phyloP scores from a whole-genome alignment of 345 rosid genomes.

The Corchorus olitorius region DNA sequence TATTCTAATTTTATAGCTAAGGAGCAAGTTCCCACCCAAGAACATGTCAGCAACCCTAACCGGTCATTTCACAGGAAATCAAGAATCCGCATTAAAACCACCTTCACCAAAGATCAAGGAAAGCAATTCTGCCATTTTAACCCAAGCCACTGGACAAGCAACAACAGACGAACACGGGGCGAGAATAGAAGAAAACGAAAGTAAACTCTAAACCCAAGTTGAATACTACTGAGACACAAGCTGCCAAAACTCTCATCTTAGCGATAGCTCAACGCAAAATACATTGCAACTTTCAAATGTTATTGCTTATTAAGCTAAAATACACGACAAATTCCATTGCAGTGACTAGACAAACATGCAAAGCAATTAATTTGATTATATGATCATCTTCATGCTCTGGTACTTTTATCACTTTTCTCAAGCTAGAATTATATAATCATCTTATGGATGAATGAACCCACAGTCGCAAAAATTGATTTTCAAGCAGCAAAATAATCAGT shows the following conservation, averaged over 20 bases:
- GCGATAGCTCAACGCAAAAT: background rate
- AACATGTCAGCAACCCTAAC: background rate
- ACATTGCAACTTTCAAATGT: background rate
- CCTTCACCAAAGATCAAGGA: no score
- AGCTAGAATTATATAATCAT: background rate
- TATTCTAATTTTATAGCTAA: background rate
- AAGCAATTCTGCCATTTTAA: background rate
- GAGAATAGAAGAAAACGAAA: background rate
- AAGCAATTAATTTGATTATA: background rate
- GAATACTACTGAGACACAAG: background rate
- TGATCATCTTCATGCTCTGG: background rate
- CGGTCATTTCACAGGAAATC: background rate
- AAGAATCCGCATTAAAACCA: background rate
- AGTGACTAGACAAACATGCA: background rate
- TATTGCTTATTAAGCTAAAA: background rate
- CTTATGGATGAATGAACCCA: background rate
- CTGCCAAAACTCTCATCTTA: background rate
- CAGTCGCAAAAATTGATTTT: background rate
- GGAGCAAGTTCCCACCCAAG: background rate
- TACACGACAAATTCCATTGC: background rate
- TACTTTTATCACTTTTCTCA: background rate
- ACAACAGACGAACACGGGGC: background rate
- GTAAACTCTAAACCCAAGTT: background rate
- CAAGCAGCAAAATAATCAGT: background rate
- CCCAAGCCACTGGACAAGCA: background rate